Conservation (phyloP, 768 basidiomycete species). For the Termitomyces eurrhizus region DNA sequence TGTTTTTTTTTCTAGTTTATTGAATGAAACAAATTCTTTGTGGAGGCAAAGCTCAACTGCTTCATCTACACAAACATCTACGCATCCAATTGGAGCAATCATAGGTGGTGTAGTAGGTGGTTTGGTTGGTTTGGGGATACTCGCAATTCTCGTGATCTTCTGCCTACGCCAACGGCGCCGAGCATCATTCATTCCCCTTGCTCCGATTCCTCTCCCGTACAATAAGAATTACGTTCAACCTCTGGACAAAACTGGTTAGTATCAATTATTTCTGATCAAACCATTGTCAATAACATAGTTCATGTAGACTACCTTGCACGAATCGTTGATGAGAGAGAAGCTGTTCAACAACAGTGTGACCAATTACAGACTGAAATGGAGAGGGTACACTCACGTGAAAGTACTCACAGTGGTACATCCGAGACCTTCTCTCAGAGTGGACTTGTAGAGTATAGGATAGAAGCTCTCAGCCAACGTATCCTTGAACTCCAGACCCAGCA, state of each 20-base stretch:
- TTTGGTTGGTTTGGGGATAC: neutral
- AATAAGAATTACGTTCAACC: neutral
- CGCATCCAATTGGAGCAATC: neutral
- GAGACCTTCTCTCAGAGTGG: too few species aligned
- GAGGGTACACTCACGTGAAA: neutral
- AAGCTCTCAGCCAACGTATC: neutral
- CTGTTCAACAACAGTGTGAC: neutral
- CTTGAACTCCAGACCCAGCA: neutral
- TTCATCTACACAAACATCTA: neutral
- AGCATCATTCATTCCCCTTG: neutral
- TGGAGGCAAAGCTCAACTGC: neutral
- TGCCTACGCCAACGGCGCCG: neutral
- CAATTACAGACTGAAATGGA: neutral
- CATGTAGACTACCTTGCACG: neutral
- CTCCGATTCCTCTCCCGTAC: neutral
- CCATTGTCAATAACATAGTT: neutral
- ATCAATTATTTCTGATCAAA: neutral
- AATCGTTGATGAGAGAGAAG: neutral
- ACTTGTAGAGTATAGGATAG: neutral
- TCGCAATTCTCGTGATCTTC: too few species aligned
- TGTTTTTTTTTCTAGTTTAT: too few species aligned
- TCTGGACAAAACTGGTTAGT: neutral
- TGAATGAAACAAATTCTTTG: too few species aligned
- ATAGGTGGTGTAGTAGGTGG: neutral
- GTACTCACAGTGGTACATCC: neutral